Conservation (phyloP, 768 basidiomycete genomes). For the Boletellus ananiceps region DNA sequence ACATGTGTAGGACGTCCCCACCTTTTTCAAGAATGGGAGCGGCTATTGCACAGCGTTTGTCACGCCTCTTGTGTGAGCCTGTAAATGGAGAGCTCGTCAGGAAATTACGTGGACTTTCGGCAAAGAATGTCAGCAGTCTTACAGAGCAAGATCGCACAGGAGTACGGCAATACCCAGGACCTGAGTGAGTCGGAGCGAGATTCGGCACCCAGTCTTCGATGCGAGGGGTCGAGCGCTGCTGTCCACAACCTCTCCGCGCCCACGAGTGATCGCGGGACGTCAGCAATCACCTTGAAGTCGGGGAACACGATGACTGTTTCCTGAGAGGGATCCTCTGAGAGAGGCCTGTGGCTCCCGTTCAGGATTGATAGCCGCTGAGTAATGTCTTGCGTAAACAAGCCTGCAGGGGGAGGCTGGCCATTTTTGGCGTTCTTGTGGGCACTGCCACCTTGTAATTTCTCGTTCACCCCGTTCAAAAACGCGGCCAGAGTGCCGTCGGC, state of each 20-base stretch:
- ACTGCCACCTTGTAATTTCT: slow-evolving; percentile 8
- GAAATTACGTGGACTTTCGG: not conserved
- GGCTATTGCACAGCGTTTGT: slow-evolving; percentile 86
- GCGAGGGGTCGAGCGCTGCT: slow-evolving; percentile 53
- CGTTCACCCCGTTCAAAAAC: slow-evolving; percentile 35
- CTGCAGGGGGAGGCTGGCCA: slow-evolving; percentile 30
- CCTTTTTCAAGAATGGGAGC: slow-evolving; percentile 80
- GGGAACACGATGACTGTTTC: slow-evolving; percentile 89
- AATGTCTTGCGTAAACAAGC: slow-evolving; percentile 56
- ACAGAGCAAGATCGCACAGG: slow-evolving; percentile 89
- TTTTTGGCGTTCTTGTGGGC: slow-evolving; percentile 4
- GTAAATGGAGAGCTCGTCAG: slow-evolving; percentile 1
- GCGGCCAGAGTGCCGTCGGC: slow-evolving; percentile 68
- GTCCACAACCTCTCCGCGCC: slow-evolving; percentile 73
- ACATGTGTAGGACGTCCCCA: slow-evolving; percentile 29
- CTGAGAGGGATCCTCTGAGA: slow-evolving; percentile 52
- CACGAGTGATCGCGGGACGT: slow-evolving; percentile 55
- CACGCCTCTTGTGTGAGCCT: slow-evolving; percentile 93
- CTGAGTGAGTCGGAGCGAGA: slow-evolving; percentile 46
- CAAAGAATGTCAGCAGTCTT: slow-evolving; percentile 23
- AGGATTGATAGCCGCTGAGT: slow-evolving; percentile 62
- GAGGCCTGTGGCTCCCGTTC: slow-evolving; percentile 77
- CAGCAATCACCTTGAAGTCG: slow-evolving; percentile 81
- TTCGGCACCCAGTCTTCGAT: slow-evolving; percentile 44
- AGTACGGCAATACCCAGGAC: slow-evolving; percentile 84